A percentile compares a stretch with the other conserved stretches of the same genome.
Conservation (phyloP, 257 asterid species). For the Craterostigma plantagineum region DNA sequence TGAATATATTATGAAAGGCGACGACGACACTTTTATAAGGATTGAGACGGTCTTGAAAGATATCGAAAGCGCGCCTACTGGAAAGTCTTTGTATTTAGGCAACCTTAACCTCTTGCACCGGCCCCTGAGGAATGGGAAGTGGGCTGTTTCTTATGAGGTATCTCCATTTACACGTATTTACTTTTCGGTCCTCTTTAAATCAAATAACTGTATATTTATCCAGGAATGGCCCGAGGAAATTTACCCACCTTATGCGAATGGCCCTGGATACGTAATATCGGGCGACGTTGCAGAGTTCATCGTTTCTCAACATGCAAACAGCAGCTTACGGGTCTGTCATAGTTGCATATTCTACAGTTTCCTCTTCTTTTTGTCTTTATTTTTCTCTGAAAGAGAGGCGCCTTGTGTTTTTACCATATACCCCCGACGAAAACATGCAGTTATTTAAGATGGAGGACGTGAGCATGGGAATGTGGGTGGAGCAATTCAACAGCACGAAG, state of each 20-base stretch:
- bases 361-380: not conserved
- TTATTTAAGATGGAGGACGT: conserved; percentile 96
- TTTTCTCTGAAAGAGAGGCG: not conserved
- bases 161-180: no score
- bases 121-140: conserved; percentile 93
- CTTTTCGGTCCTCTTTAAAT: no score
- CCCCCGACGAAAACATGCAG: conserved; percentile 21
- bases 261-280: conserved; percentile 80
- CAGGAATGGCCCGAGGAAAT: conserved; percentile 98
- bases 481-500: conserved; percentile 52
- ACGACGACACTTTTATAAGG: conserved; percentile 84
- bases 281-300: conserved; percentile 58
- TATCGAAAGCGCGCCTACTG: conserved; percentile 35
- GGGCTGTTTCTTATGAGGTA: conserved; percentile 96
- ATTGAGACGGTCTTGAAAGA: conserved; percentile 55
- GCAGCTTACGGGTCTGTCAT: conserved; percentile 50
- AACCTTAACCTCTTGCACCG: conserved; percentile 81
- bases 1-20: conserved; percentile 78
- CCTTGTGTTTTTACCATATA: not conserved
- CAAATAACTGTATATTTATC: no score
- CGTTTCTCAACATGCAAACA: conserved; percentile 40
- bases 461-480: conserved; percentile 99
- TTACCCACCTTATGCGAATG: conserved; percentile 93
- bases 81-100: conserved; percentile 70
- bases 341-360: no score